Evolutionary conservation across 768 basidiomycete genomes (phyloP).

Genomic region (Boletellus emodensis): DNA sequence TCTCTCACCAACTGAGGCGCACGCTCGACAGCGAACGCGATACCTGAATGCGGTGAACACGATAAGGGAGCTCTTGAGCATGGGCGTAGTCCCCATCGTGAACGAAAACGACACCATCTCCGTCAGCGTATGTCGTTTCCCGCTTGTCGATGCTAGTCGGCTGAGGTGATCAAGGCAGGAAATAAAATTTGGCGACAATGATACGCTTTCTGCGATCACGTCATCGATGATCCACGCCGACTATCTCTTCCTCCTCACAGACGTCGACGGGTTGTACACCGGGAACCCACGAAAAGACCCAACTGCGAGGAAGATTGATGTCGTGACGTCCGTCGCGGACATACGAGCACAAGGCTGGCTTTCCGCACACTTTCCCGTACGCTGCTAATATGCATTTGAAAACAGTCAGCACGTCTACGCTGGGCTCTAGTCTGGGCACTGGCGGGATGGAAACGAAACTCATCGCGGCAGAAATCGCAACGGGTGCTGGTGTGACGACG

Average conservation of each 20-base stretch:
- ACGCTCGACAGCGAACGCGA: slow-evolving; percentile 66
- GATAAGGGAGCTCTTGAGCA: slow-evolving; percentile 80
- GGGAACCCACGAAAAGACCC: slow-evolving; percentile 93
- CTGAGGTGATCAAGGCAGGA: slow-evolving; percentile 51
- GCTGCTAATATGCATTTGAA: background rate
- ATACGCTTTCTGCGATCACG: slow-evolving; percentile 95
- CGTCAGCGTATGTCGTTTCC: slow-evolving; percentile 70
- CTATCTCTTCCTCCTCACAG: slow-evolving; percentile 93
- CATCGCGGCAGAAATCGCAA: slow-evolving; percentile 96
- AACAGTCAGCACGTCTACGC: slow-evolving; percentile 85
- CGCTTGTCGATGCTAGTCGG: background rate
- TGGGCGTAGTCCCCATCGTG: slow-evolving; percentile 97
- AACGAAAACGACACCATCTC: slow-evolving; percentile 99
- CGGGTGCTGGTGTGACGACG: slow-evolving; percentile 90
- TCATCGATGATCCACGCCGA: slow-evolving; percentile 98
- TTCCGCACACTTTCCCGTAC: background rate
- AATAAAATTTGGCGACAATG: slow-evolving; percentile 99
- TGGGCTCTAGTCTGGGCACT: slow-evolving; percentile 91
- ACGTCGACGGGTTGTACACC: slow-evolving; percentile 94
- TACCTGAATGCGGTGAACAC: slow-evolving; percentile 98
- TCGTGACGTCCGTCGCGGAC: slow-evolving; percentile 76
- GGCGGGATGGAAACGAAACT: slow-evolving; percentile 99
- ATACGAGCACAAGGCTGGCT: slow-evolving; percentile 75
- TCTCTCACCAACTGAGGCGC: slow-evolving; percentile 1
- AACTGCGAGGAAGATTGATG: slow-evolving; percentile 70